Conservation (phyloP, 192 early-diverging fungal species). For the Mortierella hygrophila region DNA sequence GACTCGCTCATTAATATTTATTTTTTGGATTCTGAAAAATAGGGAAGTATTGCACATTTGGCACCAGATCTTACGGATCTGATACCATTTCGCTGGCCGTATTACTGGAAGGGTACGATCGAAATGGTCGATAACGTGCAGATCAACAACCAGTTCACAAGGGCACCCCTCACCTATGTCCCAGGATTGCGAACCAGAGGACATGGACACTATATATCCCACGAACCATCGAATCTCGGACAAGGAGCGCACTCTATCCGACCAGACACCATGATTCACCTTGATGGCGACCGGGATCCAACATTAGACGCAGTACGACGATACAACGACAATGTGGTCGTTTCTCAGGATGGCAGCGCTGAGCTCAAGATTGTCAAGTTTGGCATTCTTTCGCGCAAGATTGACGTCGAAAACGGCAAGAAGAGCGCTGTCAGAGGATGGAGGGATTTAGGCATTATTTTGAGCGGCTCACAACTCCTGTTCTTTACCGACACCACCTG, state of each 20-base stretch:
- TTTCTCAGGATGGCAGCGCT: constrained; percentile 31
- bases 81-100: constrained; percentile 52
- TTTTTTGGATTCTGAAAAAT: not conserved
- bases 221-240: not conserved
- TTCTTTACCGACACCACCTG: constrained; percentile 73
- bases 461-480: constrained; percentile 82
- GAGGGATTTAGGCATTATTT: constrained; percentile 81
- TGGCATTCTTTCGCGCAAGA: constrained; percentile 79
- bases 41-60: constrained; percentile 51
- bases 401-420: constrained; percentile 75
- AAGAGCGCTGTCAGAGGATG: constrained; percentile 76
- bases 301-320: not conserved
- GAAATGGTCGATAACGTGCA: constrained; percentile 56
- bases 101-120: constrained; percentile 54
- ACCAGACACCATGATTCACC: constrained; percentile 14
- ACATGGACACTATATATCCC: constrained; percentile 8
- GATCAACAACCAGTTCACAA: constrained; percentile 55
- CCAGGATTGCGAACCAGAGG: constrained; percentile 33
- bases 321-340: constrained; percentile 9
- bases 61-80: constrained; percentile 48
- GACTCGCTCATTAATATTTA: not conserved
- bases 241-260: constrained; percentile 3
- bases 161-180: constrained; percentile 18
- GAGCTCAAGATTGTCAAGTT: constrained; percentile 70
- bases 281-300: not conserved